phyloP scores from a whole-genome alignment of 495 filamentous ascomycete species.

The Hypoxylon crocopeplum region DNA sequence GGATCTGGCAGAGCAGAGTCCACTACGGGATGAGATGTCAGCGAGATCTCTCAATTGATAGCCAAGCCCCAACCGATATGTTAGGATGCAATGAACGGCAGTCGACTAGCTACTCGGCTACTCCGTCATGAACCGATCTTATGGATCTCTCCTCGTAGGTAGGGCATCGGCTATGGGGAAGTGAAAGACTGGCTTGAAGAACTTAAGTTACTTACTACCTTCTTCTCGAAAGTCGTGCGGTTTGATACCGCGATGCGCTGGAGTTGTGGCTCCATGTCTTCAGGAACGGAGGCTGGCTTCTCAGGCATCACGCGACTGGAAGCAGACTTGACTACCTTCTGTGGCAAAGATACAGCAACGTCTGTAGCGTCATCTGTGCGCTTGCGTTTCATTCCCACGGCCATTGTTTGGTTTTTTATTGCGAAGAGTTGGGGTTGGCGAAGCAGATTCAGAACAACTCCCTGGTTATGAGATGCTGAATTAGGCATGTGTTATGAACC shows the following conservation, averaged over 20 bases:
- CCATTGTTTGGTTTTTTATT: conserved; percentile 1
- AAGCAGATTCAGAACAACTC: too few species aligned
- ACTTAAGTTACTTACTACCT: conserved; percentile 45
- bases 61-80: background rate
- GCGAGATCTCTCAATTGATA: background rate
- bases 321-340: conserved; percentile 6
- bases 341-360: background rate
- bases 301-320: conserved; percentile 1
- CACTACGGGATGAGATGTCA: conserved; percentile 47
- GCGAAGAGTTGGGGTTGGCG: too few species aligned
- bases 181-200: background rate
- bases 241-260: conserved; percentile 46
- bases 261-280: conserved; percentile 40
- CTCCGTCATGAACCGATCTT: background rate
- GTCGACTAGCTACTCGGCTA: background rate
- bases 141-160: too few species aligned
- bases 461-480: too few species aligned
- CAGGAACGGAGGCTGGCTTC: conserved; percentile 12
- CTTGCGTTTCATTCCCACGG: conserved; percentile 36
- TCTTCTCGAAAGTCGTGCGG: conserved; percentile 62
- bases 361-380: conserved; percentile 13
- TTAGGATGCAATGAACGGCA: too few species aligned
- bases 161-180: background rate
- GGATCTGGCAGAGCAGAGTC: conserved; percentile 72
- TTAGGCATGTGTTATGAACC: too few species aligned